phyloP scores from a whole-genome alignment of 73 alveolate species.

The Durusdinium trenchii region DNA sequence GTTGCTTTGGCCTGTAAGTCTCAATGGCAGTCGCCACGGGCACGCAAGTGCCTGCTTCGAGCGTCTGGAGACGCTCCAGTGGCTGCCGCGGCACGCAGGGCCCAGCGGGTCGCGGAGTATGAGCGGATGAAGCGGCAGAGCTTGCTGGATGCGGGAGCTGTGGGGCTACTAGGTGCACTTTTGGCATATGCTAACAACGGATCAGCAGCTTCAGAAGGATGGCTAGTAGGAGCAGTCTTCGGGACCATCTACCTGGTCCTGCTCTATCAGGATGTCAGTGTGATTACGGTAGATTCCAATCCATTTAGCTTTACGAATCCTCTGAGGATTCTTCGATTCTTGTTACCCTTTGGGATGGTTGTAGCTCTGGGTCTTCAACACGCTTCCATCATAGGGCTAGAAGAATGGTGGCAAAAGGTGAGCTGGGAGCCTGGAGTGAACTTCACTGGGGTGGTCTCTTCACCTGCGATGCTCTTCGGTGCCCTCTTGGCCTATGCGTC shows the following conservation, averaged over 20 bases:
- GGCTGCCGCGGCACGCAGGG: slow-evolving; percentile 24
- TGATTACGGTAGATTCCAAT: slow-evolving; percentile 40
- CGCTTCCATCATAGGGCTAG: not conserved
- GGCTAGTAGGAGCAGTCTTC: slow-evolving; percentile 50
- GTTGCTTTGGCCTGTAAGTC: not conserved
- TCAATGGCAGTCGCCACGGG: not conserved
- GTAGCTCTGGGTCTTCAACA: slow-evolving; percentile 27
- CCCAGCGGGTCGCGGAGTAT: slow-evolving; percentile 26
- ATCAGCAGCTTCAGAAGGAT: slow-evolving; percentile 49
- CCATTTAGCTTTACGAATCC: slow-evolving; percentile 60
- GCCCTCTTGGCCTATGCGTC: slow-evolving; percentile 50
- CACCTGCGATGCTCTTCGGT: not conserved
- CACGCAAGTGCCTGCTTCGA: not conserved
- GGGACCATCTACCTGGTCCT: slow-evolving; percentile 33
- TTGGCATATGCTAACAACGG: slow-evolving; percentile 65
- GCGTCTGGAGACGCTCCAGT: too few relatives aligned
- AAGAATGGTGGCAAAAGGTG: slow-evolving; percentile 54
- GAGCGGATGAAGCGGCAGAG: slow-evolving; percentile 67
- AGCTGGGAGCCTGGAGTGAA: slow-evolving; percentile 64
- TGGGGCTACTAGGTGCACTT: slow-evolving; percentile 41
- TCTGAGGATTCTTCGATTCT: slow-evolving; percentile 45
- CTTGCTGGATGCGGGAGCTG: slow-evolving; percentile 75
- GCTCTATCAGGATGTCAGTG: slow-evolving; percentile 49
- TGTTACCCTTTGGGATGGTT: slow-evolving; percentile 74
- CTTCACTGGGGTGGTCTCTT: slow-evolving; percentile 41